Conservation (phyloP, 441 rosid genomes). For the Adansonia madagascariensis region DNA sequence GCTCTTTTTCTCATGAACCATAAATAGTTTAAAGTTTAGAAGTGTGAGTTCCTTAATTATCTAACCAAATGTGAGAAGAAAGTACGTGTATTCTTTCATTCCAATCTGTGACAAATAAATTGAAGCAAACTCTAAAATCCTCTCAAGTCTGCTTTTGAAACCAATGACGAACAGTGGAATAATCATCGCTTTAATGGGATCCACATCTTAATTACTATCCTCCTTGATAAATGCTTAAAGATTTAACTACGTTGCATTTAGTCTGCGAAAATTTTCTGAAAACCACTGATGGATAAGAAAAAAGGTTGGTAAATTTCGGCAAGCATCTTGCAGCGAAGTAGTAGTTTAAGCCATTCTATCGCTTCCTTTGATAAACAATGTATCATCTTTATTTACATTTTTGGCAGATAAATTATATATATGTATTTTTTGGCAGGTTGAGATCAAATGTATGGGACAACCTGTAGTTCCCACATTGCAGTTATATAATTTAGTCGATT, state of each 20-base stretch:
- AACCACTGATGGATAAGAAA: not conserved
- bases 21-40: not conserved
- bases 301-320: not conserved
- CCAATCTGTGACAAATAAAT: not conserved
- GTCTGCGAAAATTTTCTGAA: no score
- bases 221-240: not conserved
- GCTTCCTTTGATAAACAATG: not conserved
- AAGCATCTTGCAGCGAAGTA: not conserved
- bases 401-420: not conserved
- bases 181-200: not conserved
- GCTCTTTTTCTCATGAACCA: not conserved
- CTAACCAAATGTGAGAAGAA: not conserved
- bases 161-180: not conserved
- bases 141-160: not conserved
- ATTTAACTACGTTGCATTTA: not conserved
- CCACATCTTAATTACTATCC: not conserved
- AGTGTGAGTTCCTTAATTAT: not conserved
- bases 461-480: constrained; percentile 68
- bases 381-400: not conserved
- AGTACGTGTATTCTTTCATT: not conserved
- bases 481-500: constrained; percentile 66
- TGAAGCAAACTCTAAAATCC: not conserved
- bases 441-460: constrained; percentile 87
- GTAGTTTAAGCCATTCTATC: not conserved
- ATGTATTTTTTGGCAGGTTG: constrained; percentile 48